phyloP scores from a whole-genome alignment of 179 eudicot genomes.

The Beta macrorhiza region DNA sequence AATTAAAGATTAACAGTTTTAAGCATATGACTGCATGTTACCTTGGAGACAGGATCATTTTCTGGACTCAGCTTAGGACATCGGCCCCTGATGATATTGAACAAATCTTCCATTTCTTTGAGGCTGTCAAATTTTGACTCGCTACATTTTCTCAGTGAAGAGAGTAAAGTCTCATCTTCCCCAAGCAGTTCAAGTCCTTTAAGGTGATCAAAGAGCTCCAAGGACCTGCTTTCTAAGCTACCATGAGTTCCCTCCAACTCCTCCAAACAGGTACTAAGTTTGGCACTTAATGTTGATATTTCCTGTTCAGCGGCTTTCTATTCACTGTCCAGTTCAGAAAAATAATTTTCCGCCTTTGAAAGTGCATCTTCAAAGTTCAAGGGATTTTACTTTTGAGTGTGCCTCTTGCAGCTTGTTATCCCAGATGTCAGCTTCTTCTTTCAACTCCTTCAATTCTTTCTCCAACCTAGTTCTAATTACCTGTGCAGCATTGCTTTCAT shows the following conservation, averaged over 20 bases:
- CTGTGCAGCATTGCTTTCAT: slow-evolving; percentile 57
- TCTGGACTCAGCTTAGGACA: slow-evolving; percentile 46
- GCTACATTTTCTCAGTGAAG: slow-evolving; percentile 43
- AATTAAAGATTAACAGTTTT: background rate
- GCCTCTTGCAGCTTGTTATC: slow-evolving; percentile 44
- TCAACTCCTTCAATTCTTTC: slow-evolving; percentile 53
- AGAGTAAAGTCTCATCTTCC: slow-evolving; percentile 54
- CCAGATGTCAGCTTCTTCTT: slow-evolving; percentile 39
- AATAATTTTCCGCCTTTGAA: slow-evolving; percentile 33
- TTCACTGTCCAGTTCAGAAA: slow-evolving; percentile 34
- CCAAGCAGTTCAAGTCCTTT: slow-evolving; percentile 52
- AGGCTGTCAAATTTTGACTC: slow-evolving; percentile 53
- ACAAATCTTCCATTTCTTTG: slow-evolving; percentile 57
- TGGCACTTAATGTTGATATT: slow-evolving; percentile 49
- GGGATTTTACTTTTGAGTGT: slow-evolving; percentile 32
- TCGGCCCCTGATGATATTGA: slow-evolving; percentile 45
- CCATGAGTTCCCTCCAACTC: slow-evolving; percentile 70
- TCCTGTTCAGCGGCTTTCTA: slow-evolving; percentile 52
- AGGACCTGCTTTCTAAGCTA: slow-evolving; percentile 49
- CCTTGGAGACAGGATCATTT: slow-evolving; percentile 48
- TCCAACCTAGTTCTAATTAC: slow-evolving; percentile 40
- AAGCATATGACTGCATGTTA: slow-evolving; percentile 29
- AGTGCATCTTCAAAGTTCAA: slow-evolving; percentile 41
- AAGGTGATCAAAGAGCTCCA: slow-evolving; percentile 57
- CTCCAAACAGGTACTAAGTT: slow-evolving; percentile 67